phyloP scores from a whole-genome alignment of 2,329 filamentous ascomycete genomes.

The Fusarium drepaniforme region DNA sequence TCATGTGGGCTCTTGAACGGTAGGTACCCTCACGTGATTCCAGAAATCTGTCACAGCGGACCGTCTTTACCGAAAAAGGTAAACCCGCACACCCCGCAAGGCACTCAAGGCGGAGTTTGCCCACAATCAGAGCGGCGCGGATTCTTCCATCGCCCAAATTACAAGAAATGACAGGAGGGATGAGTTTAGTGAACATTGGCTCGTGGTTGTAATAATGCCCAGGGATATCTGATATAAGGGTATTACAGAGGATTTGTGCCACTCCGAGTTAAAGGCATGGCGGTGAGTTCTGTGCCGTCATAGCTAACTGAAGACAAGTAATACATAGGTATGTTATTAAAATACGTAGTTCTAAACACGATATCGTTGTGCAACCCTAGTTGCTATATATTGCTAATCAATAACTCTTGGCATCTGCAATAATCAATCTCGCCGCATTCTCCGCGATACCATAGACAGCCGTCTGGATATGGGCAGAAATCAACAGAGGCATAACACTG shows the following conservation, averaged over 20 bases:
- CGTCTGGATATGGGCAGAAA: conserved; percentile 62
- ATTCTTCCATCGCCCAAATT: not conserved
- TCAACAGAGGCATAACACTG: conserved; percentile 55
- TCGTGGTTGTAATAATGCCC: not conserved
- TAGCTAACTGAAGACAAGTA: not conserved
- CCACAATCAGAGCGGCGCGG: not conserved
- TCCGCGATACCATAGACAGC: conserved; percentile 66
- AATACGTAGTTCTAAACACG: not conserved
- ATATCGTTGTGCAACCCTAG: not conserved
- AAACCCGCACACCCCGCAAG: not conserved
- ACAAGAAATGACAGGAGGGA: not conserved
- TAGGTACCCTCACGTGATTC: not conserved
- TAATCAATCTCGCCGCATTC: conserved; percentile 52
- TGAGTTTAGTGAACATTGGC: not conserved
- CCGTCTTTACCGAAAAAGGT: not conserved
- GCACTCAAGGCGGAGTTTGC: not conserved
- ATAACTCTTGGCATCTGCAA: conserved; percentile 17
- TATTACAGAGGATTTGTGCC: not conserved
- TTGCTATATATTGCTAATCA: not conserved
- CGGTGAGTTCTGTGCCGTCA: not conserved
- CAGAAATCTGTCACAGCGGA: not conserved
- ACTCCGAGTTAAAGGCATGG: not conserved
- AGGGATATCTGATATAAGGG: not conserved
- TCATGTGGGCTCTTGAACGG: too few relatives aligned
- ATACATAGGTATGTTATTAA: not conserved